Percentiles rank a stretch among this genome's conserved stretches.
Evolutionary conservation across 108 stramenopile species (phyloP).

Genomic region (Cyclotella distinguenda): DNA sequence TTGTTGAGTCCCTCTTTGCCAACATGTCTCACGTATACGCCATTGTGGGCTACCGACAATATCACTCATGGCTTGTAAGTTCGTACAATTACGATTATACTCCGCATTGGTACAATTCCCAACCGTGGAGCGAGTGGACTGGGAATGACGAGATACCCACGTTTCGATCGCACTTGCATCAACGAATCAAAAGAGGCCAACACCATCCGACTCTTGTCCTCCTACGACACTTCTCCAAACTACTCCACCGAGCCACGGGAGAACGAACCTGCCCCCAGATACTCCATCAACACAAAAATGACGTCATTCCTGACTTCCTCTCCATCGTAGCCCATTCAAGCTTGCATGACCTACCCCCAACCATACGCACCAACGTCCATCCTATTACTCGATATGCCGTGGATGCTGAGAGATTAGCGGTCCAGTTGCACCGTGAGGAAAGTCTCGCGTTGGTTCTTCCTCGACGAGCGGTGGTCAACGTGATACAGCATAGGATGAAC

Average conservation of each 20-base stretch:
- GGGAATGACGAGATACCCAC: neutral
- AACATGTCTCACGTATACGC: neutral
- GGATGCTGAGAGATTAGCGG: neutral
- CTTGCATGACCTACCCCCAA: neutral
- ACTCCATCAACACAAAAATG: neutral
- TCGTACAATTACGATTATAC: neutral
- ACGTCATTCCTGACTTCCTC: neutral
- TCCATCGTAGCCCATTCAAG: neutral
- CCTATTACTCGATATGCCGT: neutral
- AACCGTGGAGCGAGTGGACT: neutral
- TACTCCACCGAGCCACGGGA: neutral
- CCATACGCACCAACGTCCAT: neutral
- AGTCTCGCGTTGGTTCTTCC: neutral
- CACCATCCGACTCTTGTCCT: neutral
- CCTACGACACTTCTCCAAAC: neutral
- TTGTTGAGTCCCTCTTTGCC: neutral
- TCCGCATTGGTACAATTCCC: conserved; percentile 5
- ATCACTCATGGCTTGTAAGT: neutral
- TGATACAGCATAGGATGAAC: neutral
- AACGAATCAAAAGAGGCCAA: neutral
- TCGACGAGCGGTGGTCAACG: neutral
- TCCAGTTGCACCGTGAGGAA: neutral
- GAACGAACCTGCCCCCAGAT: neutral
- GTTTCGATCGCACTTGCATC: neutral
- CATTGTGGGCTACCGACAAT: neutral